Evolutionary conservation across 2,329 filamentous ascomycete species (phyloP), one percentile per base, ranked within the genome.

Genomic region (Colletotrichum falcatum): DNA sequence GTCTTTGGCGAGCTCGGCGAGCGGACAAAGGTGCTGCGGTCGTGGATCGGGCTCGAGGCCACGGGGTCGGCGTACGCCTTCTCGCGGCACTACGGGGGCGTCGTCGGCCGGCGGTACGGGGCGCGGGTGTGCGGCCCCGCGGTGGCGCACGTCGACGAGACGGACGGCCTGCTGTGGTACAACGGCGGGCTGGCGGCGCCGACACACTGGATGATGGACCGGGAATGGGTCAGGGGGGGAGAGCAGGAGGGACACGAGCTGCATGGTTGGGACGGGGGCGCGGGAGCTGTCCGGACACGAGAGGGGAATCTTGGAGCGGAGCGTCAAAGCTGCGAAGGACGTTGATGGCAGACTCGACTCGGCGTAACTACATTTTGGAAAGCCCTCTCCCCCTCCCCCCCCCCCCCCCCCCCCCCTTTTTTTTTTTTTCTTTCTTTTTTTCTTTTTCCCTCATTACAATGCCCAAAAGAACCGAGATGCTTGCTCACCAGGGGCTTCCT

Each of bases 1-100:
- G 71, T 76, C 2, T 81, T 81, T 62, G 79, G 78, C 46, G 75
- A 80, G 53, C 44, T 78, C 11, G 79, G 79, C 39, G 75, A 78
- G 39, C 78, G 80, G 0, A 72, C 74, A 23, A 63, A 73, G 46
- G 55, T 73, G 20, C 61, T 78, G 51, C 65, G 65, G 20, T 73
- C 74, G 77, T 85, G 83, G 83, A 76, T 85, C 28, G 83, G 82
- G 0, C 76, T 84, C 9, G 83, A 85, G 66, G 76, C 84, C 1
- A 77, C 79, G 3, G 79, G 79, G 4, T 77, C 80, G 0, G 70
- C 60, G 0, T 84, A 84, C 61, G 74, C 77, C 2, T 84, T 85
- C 66, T 81, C 83, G 7, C 65, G 74, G 37, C 80, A 83, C 59
- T 84, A 85, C 56, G 83, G 78, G 1, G 78, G 80, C 2, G 81